These are phyloP conservation scores for Agrocybe praecox DNA, from an alignment of 768 basidiomycete species.

Conservation along the genomic window DNA sequence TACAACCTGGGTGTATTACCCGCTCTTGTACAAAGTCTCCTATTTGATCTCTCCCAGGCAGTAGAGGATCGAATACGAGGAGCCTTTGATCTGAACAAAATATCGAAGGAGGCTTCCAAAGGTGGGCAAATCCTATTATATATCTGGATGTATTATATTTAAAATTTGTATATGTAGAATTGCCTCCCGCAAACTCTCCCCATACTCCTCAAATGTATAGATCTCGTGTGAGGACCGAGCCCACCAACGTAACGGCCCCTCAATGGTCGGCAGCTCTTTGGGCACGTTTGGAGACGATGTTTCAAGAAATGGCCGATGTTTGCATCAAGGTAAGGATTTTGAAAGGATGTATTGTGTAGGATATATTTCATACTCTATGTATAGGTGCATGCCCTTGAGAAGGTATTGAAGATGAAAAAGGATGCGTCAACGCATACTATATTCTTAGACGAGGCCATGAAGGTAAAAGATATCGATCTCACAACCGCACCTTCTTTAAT, in stretches of 20 bases:
- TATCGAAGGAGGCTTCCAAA: constrained; percentile 85
- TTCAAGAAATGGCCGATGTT: constrained; percentile 87
- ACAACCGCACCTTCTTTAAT: not conserved
- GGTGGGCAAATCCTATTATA: constrained; percentile 43
- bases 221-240: constrained; percentile 87
- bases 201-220: constrained; percentile 67
- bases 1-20: constrained; percentile 90
- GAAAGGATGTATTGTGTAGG: not conserved
- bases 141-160: constrained; percentile 10
- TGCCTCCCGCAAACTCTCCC: constrained; percentile 20
- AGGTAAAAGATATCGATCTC: constrained; percentile 47
- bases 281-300: constrained; percentile 76
- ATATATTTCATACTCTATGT: not conserved
- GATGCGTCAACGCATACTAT: constrained; percentile 74
- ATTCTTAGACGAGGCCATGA: constrained; percentile 94
- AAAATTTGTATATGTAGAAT: constrained; percentile 8
- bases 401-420: constrained; percentile 87
- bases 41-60: constrained; percentile 79
- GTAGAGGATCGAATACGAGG: constrained; percentile 80
- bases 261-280: constrained; percentile 87
- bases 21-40: constrained; percentile 75
- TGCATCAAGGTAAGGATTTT: constrained; percentile 78
- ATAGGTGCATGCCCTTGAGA: constrained; percentile 94
- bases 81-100: constrained; percentile 85
- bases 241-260: constrained; percentile 83